phyloP scores from a whole-genome alignment of 2,329 filamentous ascomycete genomes.

The Aspergillus fumigatus region DNA sequence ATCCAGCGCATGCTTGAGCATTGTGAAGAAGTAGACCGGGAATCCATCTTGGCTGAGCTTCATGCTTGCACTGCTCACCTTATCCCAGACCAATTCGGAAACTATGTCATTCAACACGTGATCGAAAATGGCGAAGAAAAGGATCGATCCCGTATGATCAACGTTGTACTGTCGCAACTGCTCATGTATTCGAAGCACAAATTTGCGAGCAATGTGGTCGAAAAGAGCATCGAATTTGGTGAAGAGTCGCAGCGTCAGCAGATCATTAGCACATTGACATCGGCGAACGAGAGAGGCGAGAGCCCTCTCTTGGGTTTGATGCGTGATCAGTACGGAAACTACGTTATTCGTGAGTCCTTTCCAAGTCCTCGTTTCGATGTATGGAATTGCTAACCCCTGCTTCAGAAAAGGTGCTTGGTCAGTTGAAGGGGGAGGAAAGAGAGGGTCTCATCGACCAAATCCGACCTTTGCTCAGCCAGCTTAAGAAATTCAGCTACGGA shows the following conservation, averaged over 20 bases:
- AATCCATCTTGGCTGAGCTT: constrained; percentile 71
- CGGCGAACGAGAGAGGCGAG: constrained; percentile 59
- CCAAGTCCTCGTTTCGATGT: neutral
- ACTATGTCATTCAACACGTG: constrained; percentile 93
- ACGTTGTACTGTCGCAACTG: constrained; percentile 66
- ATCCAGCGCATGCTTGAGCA: constrained; percentile 88
- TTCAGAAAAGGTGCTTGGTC: constrained; percentile 71
- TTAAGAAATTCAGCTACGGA: constrained; percentile 62
- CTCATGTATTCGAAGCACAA: constrained; percentile 86
- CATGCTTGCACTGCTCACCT: constrained; percentile 66
- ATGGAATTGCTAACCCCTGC: constrained; percentile 22
- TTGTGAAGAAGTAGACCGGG: constrained; percentile 67
- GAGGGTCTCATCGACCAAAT: constrained; percentile 60
- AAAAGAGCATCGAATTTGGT: constrained; percentile 78
- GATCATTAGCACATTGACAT: constrained; percentile 63
- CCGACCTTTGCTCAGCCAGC: constrained; percentile 54
- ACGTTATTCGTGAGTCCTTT: constrained; percentile 78
- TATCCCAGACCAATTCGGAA: constrained; percentile 84
- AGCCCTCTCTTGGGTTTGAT: constrained; percentile 72
- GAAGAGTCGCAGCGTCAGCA: constrained; percentile 62
- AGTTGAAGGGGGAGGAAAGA: constrained; percentile 58
- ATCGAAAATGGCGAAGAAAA: constrained; percentile 71
- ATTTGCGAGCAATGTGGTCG: constrained; percentile 94
- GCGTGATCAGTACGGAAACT: constrained; percentile 90
- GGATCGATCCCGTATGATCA: constrained; percentile 69